These are phyloP conservation scores for Trichothecium roseum DNA, from an alignment of 2,329 filamentous ascomycete species.

Conservation along the genomic window DNA sequence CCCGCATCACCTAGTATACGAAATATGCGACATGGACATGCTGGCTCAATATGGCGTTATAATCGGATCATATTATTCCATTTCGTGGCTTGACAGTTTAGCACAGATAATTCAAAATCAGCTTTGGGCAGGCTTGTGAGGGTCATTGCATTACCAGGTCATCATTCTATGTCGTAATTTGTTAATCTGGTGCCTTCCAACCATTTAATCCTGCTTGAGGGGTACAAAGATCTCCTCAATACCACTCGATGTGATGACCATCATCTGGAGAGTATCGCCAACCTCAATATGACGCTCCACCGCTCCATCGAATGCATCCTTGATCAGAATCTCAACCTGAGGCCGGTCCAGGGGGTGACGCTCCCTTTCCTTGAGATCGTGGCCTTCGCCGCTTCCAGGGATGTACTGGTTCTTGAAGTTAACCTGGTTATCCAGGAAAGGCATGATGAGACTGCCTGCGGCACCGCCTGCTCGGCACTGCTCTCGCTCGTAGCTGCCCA, in stretches of 20 bases:
- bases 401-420: conserved; percentile 99
- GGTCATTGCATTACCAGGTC: too few relatives aligned
- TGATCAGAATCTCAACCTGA: conserved; percentile 77
- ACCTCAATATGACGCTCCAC: conserved; percentile 99
- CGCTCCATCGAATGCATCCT: conserved; percentile 95
- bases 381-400: conserved; percentile 73
- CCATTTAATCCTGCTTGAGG: conserved; percentile 75
- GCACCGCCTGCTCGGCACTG: conserved; percentile 91
- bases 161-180: too few relatives aligned
- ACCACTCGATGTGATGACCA: conserved; percentile 80
- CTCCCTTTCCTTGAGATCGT: conserved; percentile 64
- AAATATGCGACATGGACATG: too few relatives aligned
- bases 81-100: too few relatives aligned
- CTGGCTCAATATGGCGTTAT: too few relatives aligned
- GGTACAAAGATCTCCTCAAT: conserved; percentile 77
- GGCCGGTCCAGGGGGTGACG: conserved; percentile 58
- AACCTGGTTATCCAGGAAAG: conserved; percentile 98
- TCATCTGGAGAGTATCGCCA: conserved; percentile 89
- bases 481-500: conserved; percentile 95
- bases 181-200: too few relatives aligned
- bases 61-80: too few relatives aligned
- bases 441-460: conserved; percentile 92
- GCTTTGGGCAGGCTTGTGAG: too few relatives aligned
- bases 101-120: too few relatives aligned
- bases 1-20: too few relatives aligned